Conservation (phyloP, 129 eudicot genomes). For the Mikania micrantha region DNA sequence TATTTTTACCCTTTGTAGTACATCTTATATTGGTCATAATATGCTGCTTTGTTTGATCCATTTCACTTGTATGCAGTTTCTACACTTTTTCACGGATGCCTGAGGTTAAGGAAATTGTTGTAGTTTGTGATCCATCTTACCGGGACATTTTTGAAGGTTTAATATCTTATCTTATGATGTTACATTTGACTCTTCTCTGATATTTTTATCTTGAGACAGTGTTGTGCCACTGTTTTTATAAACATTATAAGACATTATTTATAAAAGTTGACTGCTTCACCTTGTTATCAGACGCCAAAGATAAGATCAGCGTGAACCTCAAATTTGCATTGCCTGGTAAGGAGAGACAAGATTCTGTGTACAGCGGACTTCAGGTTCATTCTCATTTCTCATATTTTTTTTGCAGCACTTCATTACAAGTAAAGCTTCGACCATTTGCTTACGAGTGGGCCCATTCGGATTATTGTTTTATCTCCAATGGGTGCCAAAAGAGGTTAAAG, state of each 20-base stretch:
- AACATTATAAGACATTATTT: too few relatives aligned
- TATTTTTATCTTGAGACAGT: background rate
- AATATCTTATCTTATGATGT: background rate
- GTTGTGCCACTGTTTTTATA: background rate
- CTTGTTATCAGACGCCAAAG: conserved; percentile 47
- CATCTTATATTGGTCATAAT: conserved; percentile 1
- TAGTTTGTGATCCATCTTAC: conserved; percentile 99
- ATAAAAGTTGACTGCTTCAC: too few relatives aligned
- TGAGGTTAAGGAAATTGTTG: conserved; percentile 90
- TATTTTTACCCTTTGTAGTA: conserved; percentile 3
- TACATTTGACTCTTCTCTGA: background rate
- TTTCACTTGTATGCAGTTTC: conserved; percentile 52
- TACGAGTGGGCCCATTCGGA: background rate
- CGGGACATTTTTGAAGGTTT: conserved; percentile 90
- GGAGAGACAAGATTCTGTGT: conserved; percentile 99
- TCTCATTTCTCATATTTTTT: conserved; percentile 2
- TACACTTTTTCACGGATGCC: conserved; percentile 83
- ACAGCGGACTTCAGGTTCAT: conserved; percentile 88
- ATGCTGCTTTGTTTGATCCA: conserved; percentile 6
- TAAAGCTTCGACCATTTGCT: background rate
- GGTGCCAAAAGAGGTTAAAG: background rate
- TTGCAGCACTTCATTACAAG: background rate
- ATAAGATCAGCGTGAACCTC: conserved; percentile 51
- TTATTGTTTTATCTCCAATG: background rate
- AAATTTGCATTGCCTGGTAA: conserved; percentile 96